phyloP scores from a whole-genome alignment of 108 stramenopile species.

The Stephanodiscus minutulus region DNA sequence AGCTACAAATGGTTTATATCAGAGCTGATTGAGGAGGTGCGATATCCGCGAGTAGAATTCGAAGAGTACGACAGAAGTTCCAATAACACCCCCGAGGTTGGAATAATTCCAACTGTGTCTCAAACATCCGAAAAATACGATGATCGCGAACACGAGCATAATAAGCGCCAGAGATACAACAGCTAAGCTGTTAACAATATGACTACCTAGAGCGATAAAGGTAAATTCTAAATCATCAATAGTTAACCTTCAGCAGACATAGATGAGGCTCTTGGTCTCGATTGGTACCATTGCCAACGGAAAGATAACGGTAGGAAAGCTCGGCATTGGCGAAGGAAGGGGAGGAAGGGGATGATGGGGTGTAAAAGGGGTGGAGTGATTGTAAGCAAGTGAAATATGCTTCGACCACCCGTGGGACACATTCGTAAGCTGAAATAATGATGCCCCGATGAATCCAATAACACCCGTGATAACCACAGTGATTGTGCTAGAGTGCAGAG shows the following conservation, averaged over 20 bases:
- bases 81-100: neutral
- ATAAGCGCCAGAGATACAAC: neutral
- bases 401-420: constrained; percentile 79
- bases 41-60: neutral
- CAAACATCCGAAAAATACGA: constrained; percentile 1
- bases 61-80: neutral
- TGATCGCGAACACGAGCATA: too few relatives aligned
- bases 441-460: constrained; percentile 59
- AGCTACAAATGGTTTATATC: neutral
- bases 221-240: neutral
- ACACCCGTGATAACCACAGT: too few relatives aligned
- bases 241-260: too few relatives aligned
- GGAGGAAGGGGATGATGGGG: neutral
- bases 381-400: constrained; percentile 87
- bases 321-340: too few relatives aligned
- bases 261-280: too few relatives aligned
- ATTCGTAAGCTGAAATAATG: constrained; percentile 73
- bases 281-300: too few relatives aligned
- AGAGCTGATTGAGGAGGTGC: neutral
- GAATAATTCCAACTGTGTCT: neutral
- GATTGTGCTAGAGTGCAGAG: too few relatives aligned
- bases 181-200: neutral
- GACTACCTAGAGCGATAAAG: too few relatives aligned
- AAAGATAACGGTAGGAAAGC: too few relatives aligned
- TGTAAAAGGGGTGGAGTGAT: constrained; percentile 60